Percentiles rank a stretch among this genome's conserved stretches.
Conservation (phyloP, 2,329 filamentous ascomycete species). For the Calycina herbarum region DNA sequence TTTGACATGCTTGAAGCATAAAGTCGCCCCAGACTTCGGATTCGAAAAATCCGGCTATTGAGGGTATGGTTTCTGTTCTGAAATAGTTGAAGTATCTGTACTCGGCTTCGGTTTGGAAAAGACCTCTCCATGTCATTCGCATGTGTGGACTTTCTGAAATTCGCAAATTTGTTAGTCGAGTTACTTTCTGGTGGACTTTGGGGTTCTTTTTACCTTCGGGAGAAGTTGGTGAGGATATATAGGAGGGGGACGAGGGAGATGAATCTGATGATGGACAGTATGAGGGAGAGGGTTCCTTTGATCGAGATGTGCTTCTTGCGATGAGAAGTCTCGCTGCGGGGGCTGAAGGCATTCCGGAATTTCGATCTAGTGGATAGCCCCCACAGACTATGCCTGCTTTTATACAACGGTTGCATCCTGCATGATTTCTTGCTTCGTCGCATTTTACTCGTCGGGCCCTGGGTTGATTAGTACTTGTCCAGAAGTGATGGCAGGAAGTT, state of each 20-base stretch:
- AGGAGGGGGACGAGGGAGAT: not conserved
- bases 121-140: not conserved
- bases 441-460: conserved; percentile 8
- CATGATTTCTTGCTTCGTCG: conserved; percentile 3
- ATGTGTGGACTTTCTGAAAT: not conserved
- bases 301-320: not conserved
- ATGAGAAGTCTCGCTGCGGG: not conserved
- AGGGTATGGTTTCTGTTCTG: not conserved
- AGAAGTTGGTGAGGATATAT: not conserved
- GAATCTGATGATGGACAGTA: not conserved
- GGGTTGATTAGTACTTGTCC: no score
- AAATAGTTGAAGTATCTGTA: conserved; percentile 8
- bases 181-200: not conserved
- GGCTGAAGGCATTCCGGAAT: not conserved
- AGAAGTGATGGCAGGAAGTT: no score
- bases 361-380: conserved; percentile 4
- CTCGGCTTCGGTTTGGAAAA: conserved; percentile 1
- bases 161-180: not conserved
- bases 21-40: not conserved
- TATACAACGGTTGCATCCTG: conserved; percentile 2
- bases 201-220: not conserved
- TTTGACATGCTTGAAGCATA: conserved; percentile 3
- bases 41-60: not conserved
- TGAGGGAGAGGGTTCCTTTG: not conserved
- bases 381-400: conserved; percentile 4